A percentile compares a stretch with the other conserved stretches of the same genome.
phyloP scores from a whole-genome alignment of 2,329 filamentous ascomycete species.

The Penicillium sp. region DNA sequence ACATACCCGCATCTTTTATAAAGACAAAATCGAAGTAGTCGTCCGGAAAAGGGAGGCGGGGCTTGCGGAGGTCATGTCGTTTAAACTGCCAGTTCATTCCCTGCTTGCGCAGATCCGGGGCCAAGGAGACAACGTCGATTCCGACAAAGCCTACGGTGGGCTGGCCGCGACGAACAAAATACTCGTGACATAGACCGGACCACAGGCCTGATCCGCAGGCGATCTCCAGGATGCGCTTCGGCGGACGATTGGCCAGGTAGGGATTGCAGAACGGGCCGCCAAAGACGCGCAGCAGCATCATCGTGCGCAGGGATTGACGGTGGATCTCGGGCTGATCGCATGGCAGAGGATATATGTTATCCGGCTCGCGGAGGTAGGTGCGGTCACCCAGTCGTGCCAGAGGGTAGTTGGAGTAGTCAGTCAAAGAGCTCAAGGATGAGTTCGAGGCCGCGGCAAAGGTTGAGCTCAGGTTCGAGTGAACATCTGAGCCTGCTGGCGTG shows the following conservation, averaged over 20 bases:
- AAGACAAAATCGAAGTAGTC: slow-evolving; percentile 86
- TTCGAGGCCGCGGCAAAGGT: slow-evolving; percentile 36
- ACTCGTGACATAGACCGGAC: slow-evolving; percentile 83
- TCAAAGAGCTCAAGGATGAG: slow-evolving; percentile 36
- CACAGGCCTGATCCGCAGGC: slow-evolving; percentile 87
- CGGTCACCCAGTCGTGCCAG: slow-evolving; percentile 75
- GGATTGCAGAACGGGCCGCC: slow-evolving; percentile 76
- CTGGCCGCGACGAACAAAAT: slow-evolving; percentile 69
- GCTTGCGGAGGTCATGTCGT: slow-evolving; percentile 76
- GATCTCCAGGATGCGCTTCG: slow-evolving; percentile 76
- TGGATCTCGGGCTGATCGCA: slow-evolving; percentile 85
- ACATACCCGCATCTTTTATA: slow-evolving; percentile 77
- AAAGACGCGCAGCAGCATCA: slow-evolving; percentile 78
- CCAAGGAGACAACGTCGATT: slow-evolving; percentile 74
- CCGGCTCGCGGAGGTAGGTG: slow-evolving; percentile 74
- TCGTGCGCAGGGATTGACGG: slow-evolving; percentile 78
- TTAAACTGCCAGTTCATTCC: slow-evolving; percentile 88
- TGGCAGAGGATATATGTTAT: slow-evolving; percentile 77
- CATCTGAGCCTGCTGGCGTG: slow-evolving; percentile 33
- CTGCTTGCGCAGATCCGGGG: slow-evolving; percentile 63
- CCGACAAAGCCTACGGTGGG: slow-evolving; percentile 74
- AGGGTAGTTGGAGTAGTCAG: slow-evolving; percentile 50
- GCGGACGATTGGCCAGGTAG: slow-evolving; percentile 64
- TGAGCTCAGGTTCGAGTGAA: slow-evolving; percentile 36
- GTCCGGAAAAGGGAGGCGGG: slow-evolving; percentile 74